Evolutionary conservation across 78 protist species (phyloP).

Genomic region (Chrysochromulina tobinii): DNA sequence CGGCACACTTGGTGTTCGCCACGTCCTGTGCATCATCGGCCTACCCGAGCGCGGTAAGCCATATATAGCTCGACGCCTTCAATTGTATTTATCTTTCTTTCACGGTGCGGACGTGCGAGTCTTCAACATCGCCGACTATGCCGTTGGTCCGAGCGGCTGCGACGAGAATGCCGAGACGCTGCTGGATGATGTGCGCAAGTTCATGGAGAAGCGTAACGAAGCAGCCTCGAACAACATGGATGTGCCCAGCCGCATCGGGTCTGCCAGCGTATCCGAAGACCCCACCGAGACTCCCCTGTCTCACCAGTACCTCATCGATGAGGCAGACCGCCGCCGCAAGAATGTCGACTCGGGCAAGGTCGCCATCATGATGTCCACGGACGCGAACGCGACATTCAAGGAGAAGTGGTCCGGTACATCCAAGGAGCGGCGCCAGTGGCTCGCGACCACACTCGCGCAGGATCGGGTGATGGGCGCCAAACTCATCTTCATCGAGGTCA

Average conservation of each 20-base stretch:
- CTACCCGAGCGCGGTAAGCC: slow-evolving; percentile 1
- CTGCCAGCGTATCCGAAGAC: too few relatives aligned
- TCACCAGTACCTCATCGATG: not conserved
- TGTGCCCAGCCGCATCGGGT: too few relatives aligned
- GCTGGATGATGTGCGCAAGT: too few relatives aligned
- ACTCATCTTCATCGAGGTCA: slow-evolving; percentile 20
- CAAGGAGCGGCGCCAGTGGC: slow-evolving; percentile 13
- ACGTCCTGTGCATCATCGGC: not conserved
- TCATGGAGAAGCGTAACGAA: too few relatives aligned
- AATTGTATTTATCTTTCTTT: not conserved
- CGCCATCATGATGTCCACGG: not conserved
- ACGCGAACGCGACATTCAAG: not conserved
- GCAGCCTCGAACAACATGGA: too few relatives aligned
- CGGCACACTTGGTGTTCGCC: not conserved
- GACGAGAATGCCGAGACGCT: too few relatives aligned
- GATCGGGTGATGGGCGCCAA: not conserved
- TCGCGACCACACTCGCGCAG: not conserved
- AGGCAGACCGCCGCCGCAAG: not conserved
- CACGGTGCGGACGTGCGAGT: not conserved
- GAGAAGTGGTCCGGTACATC: slow-evolving; percentile 10
- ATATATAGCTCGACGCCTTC: not conserved
- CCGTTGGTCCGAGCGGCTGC: too few relatives aligned
- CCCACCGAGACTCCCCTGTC: too few relatives aligned
- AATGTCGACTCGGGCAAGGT: not conserved
- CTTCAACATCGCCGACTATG: not conserved